Evolutionary conservation across 495 filamentous ascomycete species (phyloP), one percentile per base, ranked within the genome.

Genomic region (Usnea hakonensis): DNA sequence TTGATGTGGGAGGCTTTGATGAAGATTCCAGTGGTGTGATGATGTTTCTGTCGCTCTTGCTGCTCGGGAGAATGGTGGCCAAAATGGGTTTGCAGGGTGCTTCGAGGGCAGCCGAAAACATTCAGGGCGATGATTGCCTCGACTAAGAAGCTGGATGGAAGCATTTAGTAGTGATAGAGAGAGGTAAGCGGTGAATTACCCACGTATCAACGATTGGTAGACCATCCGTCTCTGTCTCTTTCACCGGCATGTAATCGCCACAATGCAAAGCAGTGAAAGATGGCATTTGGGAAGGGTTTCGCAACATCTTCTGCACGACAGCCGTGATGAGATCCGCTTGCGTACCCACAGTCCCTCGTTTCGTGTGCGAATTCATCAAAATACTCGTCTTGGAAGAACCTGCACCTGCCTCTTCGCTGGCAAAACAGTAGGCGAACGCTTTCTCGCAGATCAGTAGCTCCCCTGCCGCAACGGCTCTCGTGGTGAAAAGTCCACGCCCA

Each of bases 381-480:
- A 78, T 19, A 2, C 56, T 64, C 28, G 65, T 69, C 60, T 46
- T 70, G 69, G 56, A 48, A 72, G 71, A 36, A 0, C 44, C 7
- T 13, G 13, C 17, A 13, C 44, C 21, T 30, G 58, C 54, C 37
- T 32, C 40, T 3, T 3, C 26, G 17, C 68, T 60, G 8, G 48
- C 63, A 46, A 46, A 75, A 58, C 72, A 65, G 63, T 72, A 53
- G 14, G 68, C 69, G 57, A 85, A 82, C 0, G 82, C 81, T 62
- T 85, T 85, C 63, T 84, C 81, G 57, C 79, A 83, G 13, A 83
- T 58, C 1, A 84, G 65, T 14, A 85, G 72, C 4, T 82, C 80
- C 0, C 82, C 83, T 0, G 74, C 74, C 40, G 74, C 69, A 55
- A 85, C 75, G 5, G 62, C 71, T 19, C 71, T 62, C 13, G 77